phyloP scores from a whole-genome alignment of 768 basidiomycete species.

The Hypholoma sublateritium region DNA sequence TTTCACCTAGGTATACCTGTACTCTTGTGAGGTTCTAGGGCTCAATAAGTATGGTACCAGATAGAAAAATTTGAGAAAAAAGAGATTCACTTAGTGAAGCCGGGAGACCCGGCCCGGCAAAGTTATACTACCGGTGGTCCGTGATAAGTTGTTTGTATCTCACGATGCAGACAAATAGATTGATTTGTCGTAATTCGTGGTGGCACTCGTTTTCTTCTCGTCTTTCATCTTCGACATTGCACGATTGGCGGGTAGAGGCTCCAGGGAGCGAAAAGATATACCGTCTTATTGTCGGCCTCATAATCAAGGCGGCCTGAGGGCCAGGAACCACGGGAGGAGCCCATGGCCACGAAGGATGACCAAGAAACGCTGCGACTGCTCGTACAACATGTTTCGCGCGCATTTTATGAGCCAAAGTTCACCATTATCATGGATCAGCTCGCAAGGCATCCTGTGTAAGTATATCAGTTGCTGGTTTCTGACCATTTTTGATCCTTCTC shows the following conservation, averaged over 20 bases:
- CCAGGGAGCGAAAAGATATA: not conserved
- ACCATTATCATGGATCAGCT: conserved; percentile 94
- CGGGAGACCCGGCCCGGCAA: no score
- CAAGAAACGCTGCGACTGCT: conserved; percentile 82
- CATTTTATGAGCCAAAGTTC: conserved; percentile 93
- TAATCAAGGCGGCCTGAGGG: conserved; percentile 9
- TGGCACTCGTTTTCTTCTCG: no score
- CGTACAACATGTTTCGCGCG: conserved; percentile 89
- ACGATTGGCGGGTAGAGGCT: not conserved
- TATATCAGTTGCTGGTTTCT: conserved; percentile 28
- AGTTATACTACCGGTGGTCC: no score
- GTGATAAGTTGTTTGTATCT: no score
- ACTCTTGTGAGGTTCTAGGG: no score
- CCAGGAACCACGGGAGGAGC: conserved; percentile 5
- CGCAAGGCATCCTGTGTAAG: conserved; percentile 92
- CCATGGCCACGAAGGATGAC: conserved; percentile 74
- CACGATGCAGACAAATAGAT: no score
- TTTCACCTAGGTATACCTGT: no score
- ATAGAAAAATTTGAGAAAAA: no score
- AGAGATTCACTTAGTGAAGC: no score
- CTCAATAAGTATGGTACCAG: no score
- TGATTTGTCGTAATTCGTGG: no score
- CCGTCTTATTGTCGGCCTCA: conserved; percentile 2
- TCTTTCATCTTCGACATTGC: no score
- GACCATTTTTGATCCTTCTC: conserved; percentile 24